Percentiles rank a stretch among this genome's conserved stretches.
Conservation (phyloP, 768 basidiomycete species). For the Russula foetens region DNA sequence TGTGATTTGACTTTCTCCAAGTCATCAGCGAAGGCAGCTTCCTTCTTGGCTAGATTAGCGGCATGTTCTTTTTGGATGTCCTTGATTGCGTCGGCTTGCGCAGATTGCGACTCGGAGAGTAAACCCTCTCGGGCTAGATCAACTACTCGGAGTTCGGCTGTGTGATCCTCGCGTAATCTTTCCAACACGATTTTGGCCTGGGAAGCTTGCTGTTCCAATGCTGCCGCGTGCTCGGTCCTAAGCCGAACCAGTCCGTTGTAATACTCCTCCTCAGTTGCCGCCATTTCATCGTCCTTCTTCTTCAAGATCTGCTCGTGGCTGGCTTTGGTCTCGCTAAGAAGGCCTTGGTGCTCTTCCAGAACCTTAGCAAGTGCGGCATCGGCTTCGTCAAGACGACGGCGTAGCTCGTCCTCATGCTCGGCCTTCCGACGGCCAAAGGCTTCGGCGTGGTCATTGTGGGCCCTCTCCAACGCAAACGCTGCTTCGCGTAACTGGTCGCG, state of each 20-base stretch:
- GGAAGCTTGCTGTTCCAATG: conserved; percentile 50
- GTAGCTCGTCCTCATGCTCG: conserved; percentile 35
- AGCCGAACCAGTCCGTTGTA: conserved; percentile 74
- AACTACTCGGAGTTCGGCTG: conserved; percentile 58
- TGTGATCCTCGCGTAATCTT: conserved; percentile 69
- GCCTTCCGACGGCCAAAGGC: conserved; percentile 47
- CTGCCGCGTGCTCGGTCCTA: conserved; percentile 60
- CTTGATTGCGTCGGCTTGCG: conserved; percentile 51
- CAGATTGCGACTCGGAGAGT: conserved; percentile 64
- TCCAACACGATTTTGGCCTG: conserved; percentile 59
- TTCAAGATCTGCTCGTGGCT: conserved; percentile 52
- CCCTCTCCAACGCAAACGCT: conserved; percentile 26
- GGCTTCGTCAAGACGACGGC: conserved; percentile 46
- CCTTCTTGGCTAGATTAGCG: conserved; percentile 56
- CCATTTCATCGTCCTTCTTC: conserved; percentile 52
- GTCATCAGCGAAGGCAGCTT: conserved; percentile 55
- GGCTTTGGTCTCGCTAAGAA: conserved; percentile 38
- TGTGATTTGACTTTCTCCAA: conserved; percentile 57
- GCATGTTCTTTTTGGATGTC: conserved; percentile 68
- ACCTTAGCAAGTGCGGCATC: conserved; percentile 39
- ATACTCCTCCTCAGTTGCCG: conserved; percentile 70
- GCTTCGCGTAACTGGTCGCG: conserved; percentile 28
- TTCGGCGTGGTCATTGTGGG: conserved; percentile 49
- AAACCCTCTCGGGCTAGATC: conserved; percentile 72
- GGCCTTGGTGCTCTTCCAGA: conserved; percentile 43